These are phyloP conservation scores for Oenanthe javanica DNA, from an alignment of 140 eudicot species.

Conservation along the genomic window DNA sequence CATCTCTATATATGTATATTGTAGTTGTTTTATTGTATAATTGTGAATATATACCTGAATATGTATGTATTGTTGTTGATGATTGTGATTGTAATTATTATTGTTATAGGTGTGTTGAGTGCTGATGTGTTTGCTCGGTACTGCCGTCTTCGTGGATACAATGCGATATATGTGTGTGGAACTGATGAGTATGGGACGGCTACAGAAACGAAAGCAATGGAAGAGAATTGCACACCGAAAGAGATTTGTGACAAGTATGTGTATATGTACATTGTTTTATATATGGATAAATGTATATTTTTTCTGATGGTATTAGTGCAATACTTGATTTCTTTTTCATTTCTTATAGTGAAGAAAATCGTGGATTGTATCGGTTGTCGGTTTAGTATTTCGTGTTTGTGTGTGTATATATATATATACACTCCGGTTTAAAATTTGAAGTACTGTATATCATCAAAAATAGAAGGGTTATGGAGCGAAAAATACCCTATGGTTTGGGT, in stretches of 20 bases:
- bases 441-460: too few species aligned
- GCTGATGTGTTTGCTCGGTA: conserved; percentile 86
- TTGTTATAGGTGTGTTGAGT: conserved; percentile 68
- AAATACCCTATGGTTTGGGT: too few species aligned
- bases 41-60: neutral
- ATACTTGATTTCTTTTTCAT: neutral
- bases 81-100: neutral
- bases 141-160: conserved; percentile 73
- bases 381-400: neutral
- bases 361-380: neutral
- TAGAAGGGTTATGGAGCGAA: too few species aligned
- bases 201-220: conserved; percentile 95
- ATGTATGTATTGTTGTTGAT: neutral
- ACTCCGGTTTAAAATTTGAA: too few species aligned
- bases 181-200: conserved; percentile 98
- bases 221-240: conserved; percentile 71
- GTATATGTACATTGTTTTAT: neutral
- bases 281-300: neutral
- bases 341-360: neutral
- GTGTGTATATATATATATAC: too few species aligned
- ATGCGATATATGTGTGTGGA: conserved; percentile 74
- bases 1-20: neutral
- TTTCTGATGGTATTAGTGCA: neutral
- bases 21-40: neutral
- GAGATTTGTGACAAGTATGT: conserved; percentile 85